These are phyloP conservation scores for Proliferodiscus dingleyae DNA, from an alignment of 2,329 filamentous ascomycete genomes.

Conservation along the genomic window DNA sequence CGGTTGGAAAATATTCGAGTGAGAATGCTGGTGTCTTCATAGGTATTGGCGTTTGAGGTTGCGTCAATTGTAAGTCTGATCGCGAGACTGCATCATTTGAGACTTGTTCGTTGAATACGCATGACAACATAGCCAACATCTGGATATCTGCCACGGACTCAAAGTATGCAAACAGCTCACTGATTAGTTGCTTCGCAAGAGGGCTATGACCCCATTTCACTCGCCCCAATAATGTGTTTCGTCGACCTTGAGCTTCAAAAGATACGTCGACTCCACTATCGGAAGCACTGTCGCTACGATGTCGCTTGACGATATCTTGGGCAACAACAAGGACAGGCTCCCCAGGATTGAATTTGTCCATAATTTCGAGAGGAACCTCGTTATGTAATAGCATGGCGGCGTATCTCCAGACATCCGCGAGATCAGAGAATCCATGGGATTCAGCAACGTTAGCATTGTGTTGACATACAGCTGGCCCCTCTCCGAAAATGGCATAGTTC, in stretches of 20 bases:
- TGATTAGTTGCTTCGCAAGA: constrained; percentile 55
- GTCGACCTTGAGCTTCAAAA: constrained; percentile 32
- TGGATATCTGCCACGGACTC: constrained; percentile 59
- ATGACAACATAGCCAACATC: constrained; percentile 68
- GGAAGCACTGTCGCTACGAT: constrained; percentile 36
- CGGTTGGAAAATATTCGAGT: constrained; percentile 60
- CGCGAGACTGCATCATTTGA: constrained; percentile 53
- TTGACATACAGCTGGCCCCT: constrained; percentile 73
- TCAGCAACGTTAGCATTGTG: constrained; percentile 78
- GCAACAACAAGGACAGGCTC: constrained; percentile 62
- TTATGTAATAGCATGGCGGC: constrained; percentile 72
- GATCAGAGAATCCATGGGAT: constrained; percentile 62
- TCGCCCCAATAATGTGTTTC: constrained; percentile 44
- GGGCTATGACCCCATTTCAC: constrained; percentile 67
- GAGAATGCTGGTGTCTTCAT: constrained; percentile 65
- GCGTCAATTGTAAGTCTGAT: constrained; percentile 50
- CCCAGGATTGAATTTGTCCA: constrained; percentile 48
- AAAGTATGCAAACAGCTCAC: constrained; percentile 59
- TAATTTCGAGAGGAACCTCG: constrained; percentile 65
- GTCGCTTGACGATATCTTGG: constrained; percentile 48
- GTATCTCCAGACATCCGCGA: constrained; percentile 81
- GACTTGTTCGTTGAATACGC: constrained; percentile 59
- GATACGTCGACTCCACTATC: constrained; percentile 44
- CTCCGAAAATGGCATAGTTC: constrained; percentile 79
- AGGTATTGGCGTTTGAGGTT: constrained; percentile 57